phyloP scores from a whole-genome alignment of 805 yeast genomes.

The Candida germanica region DNA sequence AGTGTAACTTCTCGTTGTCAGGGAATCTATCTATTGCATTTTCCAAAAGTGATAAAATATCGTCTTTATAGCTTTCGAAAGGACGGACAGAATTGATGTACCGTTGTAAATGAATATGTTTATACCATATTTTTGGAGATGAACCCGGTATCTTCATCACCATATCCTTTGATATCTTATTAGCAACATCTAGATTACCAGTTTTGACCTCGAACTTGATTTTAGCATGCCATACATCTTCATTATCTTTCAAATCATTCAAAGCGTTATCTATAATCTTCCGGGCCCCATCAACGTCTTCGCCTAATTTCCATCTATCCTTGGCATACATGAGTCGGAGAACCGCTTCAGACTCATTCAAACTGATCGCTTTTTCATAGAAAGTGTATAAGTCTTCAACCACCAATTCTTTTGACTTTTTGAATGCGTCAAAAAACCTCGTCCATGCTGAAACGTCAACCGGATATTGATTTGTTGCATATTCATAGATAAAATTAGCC shows the following conservation, averaged over 20 bases:
- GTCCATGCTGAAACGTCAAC: conserved; percentile 47
- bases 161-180: conserved; percentile 23
- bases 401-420: conserved; percentile 8
- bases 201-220: conserved; percentile 57
- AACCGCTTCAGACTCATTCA: conserved; percentile 47
- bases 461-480: conserved; percentile 47
- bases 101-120: conserved; percentile 36
- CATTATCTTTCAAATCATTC: conserved; percentile 40
- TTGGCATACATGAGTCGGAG: conserved; percentile 71
- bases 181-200: conserved; percentile 40
- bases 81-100: conserved; percentile 9
- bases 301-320: conserved; percentile 53
- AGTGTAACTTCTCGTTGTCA: conserved; percentile 47
- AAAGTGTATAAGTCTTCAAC: conserved; percentile 23
- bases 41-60: conserved; percentile 26
- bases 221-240: conserved; percentile 69
- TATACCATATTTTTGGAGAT: conserved; percentile 57
- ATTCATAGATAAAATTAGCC: conserved; percentile 48
- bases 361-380: conserved; percentile 52
- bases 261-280: conserved; percentile 50
- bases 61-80: conserved; percentile 1
- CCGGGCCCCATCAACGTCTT: conserved; percentile 52
- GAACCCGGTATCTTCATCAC: conserved; percentile 13
- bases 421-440: conserved; percentile 34
- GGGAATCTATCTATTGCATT: conserved; percentile 52